phyloP scores from a whole-genome alignment of 2,329 filamentous ascomycete species.

The Fusarium piperis region DNA sequence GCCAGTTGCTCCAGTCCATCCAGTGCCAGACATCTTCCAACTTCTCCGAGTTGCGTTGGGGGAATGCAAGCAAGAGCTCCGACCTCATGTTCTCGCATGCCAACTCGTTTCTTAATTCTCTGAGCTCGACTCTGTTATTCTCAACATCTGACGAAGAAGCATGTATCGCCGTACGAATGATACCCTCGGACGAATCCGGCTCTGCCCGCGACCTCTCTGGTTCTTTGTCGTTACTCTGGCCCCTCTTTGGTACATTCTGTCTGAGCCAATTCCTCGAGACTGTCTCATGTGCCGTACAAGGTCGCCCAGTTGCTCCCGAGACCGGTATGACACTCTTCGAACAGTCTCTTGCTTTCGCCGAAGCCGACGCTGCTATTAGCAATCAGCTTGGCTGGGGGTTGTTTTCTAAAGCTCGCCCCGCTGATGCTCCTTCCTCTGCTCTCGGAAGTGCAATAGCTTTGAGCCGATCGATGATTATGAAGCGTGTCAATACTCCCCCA shows the following conservation, averaged over 20 bases:
- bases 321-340: slow-evolving; percentile 97
- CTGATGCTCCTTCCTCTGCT: slow-evolving; percentile 38
- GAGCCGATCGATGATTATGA: slow-evolving; percentile 74
- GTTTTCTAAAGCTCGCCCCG: slow-evolving; percentile 61
- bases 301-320: slow-evolving; percentile 80
- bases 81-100: slow-evolving; percentile 76
- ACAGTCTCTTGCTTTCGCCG: slow-evolving; percentile 93
- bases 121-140: slow-evolving; percentile 78
- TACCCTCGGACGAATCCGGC: slow-evolving; percentile 61
- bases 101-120: slow-evolving; percentile 74
- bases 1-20: slow-evolving; percentile 80
- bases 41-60: slow-evolving; percentile 76
- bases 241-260: slow-evolving; percentile 75
- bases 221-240: slow-evolving; percentile 81
- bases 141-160: slow-evolving; percentile 79
- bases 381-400: slow-evolving; percentile 79
- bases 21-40: slow-evolving; percentile 88
- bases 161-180: slow-evolving; percentile 80
- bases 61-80: slow-evolving; percentile 70
- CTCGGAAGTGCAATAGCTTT: slow-evolving; percentile 55
- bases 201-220: slow-evolving; percentile 69
- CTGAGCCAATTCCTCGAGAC: slow-evolving; percentile 90
- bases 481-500: slow-evolving; percentile 85
- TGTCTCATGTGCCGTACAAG: slow-evolving; percentile 86
- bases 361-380: slow-evolving; percentile 88